A percentile compares a stretch with the other conserved stretches of the same genome.
These are phyloP conservation scores for Candolleomyces aberdarensis DNA, from an alignment of 768 basidiomycete species.

Conservation along the genomic window DNA sequence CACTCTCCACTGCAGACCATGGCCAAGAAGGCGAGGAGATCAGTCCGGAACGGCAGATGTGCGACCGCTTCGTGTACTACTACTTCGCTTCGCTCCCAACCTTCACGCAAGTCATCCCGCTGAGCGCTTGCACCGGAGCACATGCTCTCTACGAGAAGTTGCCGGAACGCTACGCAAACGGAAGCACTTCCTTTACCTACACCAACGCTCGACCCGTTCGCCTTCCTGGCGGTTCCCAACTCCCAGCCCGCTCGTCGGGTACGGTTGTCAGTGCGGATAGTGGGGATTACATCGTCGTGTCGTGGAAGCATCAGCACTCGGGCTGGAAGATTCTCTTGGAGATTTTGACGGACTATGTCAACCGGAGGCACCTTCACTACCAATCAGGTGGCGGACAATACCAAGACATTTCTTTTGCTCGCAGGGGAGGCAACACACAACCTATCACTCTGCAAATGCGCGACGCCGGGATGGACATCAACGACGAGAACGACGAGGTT, in stretches of 20 bases:
- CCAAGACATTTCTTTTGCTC: slow-evolving; percentile 53
- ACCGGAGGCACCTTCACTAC: slow-evolving; percentile 45
- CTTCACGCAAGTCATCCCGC: slow-evolving; percentile 71
- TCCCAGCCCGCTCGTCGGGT: slow-evolving; percentile 66
- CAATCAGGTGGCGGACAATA: slow-evolving; percentile 37
- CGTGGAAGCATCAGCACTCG: slow-evolving; percentile 80
- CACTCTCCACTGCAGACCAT: slow-evolving; percentile 53
- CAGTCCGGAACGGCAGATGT: slow-evolving; percentile 51
- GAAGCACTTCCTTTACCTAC: slow-evolving; percentile 53
- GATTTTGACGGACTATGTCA: slow-evolving; percentile 72
- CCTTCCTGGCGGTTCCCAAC: slow-evolving; percentile 71
- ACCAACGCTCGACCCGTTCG: slow-evolving; percentile 62
- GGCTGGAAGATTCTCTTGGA: slow-evolving; percentile 89
- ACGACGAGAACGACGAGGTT: slow-evolving; percentile 55
- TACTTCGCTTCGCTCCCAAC: slow-evolving; percentile 72
- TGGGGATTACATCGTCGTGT: slow-evolving; percentile 65
- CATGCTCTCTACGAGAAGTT: slow-evolving; percentile 72
- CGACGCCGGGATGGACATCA: slow-evolving; percentile 75
- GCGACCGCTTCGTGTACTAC: slow-evolving; percentile 68
- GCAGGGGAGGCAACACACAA: slow-evolving; percentile 42
- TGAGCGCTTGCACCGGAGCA: slow-evolving; percentile 57
- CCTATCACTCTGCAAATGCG: slow-evolving; percentile 9
- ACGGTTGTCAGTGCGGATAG: slow-evolving; percentile 70
- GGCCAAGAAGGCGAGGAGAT: slow-evolving; percentile 22
- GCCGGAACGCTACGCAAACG: slow-evolving; percentile 54